phyloP scores from a whole-genome alignment of 768 basidiomycete species.

The Phaffia tasmanica region DNA sequence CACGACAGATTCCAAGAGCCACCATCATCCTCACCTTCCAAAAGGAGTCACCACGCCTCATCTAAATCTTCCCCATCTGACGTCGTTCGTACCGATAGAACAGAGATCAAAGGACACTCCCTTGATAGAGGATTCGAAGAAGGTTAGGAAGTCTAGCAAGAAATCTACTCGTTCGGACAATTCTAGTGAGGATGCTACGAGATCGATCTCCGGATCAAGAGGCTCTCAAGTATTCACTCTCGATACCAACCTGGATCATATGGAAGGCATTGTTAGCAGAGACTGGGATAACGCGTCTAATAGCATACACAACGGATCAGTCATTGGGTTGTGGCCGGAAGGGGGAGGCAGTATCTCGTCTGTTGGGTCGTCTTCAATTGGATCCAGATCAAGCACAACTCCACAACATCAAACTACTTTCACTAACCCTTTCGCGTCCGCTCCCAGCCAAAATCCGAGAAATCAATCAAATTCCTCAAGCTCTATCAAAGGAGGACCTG shows the following conservation, averaged over 20 bases:
- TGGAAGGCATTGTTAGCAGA: constrained; percentile 70
- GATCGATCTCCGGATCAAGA: background rate
- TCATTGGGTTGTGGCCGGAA: constrained; percentile 14
- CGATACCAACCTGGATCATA: constrained; percentile 59
- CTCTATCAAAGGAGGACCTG: background rate
- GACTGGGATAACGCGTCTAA: constrained; percentile 14
- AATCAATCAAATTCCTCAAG: background rate
- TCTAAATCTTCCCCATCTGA: background rate
- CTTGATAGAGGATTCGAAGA: constrained; percentile 5
- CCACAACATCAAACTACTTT: constrained; percentile 6
- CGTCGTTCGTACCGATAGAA: background rate
- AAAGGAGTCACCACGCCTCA: background rate
- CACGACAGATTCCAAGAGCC: too few species aligned
- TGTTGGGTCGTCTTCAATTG: background rate
- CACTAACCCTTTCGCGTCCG: constrained; percentile 32
- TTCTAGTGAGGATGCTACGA: constrained; percentile 5
- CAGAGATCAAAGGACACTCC: too few species aligned
- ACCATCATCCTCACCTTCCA: too few species aligned
- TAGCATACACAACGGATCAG: constrained; percentile 15
- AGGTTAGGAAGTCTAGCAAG: constrained; percentile 7
- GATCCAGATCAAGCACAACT: background rate
- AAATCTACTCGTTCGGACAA: background rate
- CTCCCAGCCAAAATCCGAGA: background rate
- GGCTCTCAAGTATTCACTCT: constrained; percentile 40
- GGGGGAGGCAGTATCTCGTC: background rate